Conservation (phyloP, 306 rosid species). For the Benincasa hispida region DNA sequence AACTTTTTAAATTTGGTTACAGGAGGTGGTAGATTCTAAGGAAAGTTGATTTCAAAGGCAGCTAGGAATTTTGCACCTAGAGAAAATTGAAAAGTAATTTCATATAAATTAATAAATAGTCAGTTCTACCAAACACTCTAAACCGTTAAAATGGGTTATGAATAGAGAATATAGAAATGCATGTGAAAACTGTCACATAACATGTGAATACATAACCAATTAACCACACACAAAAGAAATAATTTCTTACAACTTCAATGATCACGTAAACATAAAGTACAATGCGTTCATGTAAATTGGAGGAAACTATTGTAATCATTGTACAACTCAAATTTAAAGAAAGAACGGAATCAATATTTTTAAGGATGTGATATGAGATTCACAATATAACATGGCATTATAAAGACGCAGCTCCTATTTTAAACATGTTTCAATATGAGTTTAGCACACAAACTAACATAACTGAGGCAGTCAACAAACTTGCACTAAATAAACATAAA, state of each 20-base stretch:
- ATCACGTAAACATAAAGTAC: not conserved
- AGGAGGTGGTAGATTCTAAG: no score
- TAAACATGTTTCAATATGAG: not conserved
- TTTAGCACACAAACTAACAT: not conserved
- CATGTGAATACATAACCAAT: not conserved
- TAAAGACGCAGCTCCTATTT: not conserved
- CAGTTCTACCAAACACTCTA: not conserved
- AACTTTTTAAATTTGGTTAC: not conserved
- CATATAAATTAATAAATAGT: not conserved
- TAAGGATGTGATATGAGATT: not conserved
- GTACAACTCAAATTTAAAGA: not conserved
- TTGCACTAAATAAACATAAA: not conserved
- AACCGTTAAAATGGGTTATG: not conserved
- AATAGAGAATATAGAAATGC: no score
- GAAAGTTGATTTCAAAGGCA: no score
- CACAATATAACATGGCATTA: not conserved
- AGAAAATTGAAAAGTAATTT: not conserved
- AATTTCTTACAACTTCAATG: not conserved
- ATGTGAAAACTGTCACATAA: not conserved
- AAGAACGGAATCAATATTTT: not conserved
- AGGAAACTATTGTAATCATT: not conserved
- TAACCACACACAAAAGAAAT: not conserved
- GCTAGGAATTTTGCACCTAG: not conserved
- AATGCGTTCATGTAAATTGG: not conserved
- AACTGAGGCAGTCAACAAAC: not conserved